Base-by-base conservation (phyloP, 768 basidiomycete genomes). In the Tylopilus intermedius region DNA sequence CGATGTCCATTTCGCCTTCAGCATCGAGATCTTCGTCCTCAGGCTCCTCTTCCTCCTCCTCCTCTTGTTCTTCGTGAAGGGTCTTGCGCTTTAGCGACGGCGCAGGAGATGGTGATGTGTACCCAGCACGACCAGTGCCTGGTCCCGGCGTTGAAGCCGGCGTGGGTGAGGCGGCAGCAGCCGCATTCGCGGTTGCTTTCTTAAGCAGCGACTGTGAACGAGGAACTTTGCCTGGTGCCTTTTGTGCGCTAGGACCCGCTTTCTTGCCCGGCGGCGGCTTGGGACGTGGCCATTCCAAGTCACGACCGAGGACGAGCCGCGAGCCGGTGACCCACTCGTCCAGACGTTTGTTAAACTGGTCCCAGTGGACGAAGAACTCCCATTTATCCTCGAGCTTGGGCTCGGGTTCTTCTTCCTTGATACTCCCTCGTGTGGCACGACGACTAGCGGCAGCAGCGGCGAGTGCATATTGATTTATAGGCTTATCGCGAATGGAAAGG, bases 361-460 rank as follows among this genome's bases (percentile, higher is more conserved):
- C 93, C 86, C 95, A 99, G 65, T 99, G 96, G 18, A 98, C 92
- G 65, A 98, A 99, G 76, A 84, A 98, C 69, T 98, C 94, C 69
- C 82, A 80, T 61, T 88, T 84, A 67, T 93, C 90, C 62, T 86
- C 86, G 8, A 82, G 79, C 52, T 79, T 79, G 37, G 74, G 59
- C 21, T 78, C 76, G 41, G 80, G 76, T 46, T 78, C 76, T 47
- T 78, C 76, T 56, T 76, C 75, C 38, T 72, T 72, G 54, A 71
- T 62, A 46, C 64, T 59, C 35, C 70, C 62, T 38, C 74, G 73
- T 13, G 72, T 65, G 59, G 71, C 72, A 45, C 79, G 76, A 35
- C 75, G 73, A 0, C 45, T 15, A 4, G 37, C 37, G 5, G 37
- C 56, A 2, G 50, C 47, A 21, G 60, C 54, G 15, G 57, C 55